These are phyloP conservation scores for Physocladia obscura DNA, from an alignment of 192 early-diverging fungal species.

Conservation along the genomic window DNA sequence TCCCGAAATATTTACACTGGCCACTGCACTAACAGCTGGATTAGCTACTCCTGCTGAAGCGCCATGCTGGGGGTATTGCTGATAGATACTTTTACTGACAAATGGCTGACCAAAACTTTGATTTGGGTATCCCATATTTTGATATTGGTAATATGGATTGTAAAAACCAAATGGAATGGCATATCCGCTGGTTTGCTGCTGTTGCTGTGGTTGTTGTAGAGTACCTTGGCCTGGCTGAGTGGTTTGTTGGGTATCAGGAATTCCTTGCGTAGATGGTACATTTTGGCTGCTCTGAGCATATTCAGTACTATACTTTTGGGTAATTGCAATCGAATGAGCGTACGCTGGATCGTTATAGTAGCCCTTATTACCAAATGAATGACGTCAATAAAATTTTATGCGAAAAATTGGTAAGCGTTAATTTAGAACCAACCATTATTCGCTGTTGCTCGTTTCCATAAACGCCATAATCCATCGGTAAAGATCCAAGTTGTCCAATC, in stretches of 20 bases:
- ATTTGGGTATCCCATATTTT: conserved; percentile 70
- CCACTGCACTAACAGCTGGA: background rate
- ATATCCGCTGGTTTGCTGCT: conserved; percentile 52
- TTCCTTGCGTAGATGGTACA: background rate
- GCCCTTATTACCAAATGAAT: background rate
- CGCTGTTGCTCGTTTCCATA: conserved; percentile 39
- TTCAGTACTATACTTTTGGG: conserved; percentile 32
- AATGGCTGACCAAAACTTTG: conserved; percentile 85
- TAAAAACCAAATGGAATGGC: conserved; percentile 74
- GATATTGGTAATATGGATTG: conserved; percentile 78
- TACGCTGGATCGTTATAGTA: conserved; percentile 38
- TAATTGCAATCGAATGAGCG: conserved; percentile 11
- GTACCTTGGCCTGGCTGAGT: conserved; percentile 19
- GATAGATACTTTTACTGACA: conserved; percentile 88
- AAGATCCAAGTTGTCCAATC: conserved; percentile 35
- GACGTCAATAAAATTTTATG: background rate
- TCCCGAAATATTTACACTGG: background rate
- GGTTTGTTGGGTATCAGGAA: conserved; percentile 27
- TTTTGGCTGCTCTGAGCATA: conserved; percentile 13
- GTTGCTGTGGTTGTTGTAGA: conserved; percentile 13
- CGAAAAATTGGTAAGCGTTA: no score
- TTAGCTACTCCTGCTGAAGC: background rate
- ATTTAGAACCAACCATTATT: conserved; percentile 25
- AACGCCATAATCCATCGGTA: conserved; percentile 46
- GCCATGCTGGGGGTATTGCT: conserved; percentile 64